Base-by-base conservation (phyloP, 495 filamentous ascomycete species). In the Talaromyces nanjingensis region DNA sequence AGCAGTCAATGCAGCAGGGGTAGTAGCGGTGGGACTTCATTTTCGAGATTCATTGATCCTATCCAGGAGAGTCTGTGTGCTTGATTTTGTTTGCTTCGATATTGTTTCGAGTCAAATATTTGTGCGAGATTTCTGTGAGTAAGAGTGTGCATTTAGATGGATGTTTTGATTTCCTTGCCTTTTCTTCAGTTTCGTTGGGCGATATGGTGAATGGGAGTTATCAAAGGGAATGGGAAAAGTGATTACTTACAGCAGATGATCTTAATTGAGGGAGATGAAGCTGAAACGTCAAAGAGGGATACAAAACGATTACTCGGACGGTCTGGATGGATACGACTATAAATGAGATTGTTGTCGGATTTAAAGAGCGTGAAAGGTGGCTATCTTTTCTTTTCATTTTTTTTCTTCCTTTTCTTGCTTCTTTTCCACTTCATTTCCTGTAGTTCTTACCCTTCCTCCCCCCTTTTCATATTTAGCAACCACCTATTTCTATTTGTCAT, bases 1-100 rank as follows among this genome's bases (percentile, higher is more conserved):
- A 59, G 24, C 31, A 59, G 56, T 37, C 56, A 59, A 37, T 59
- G 56, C 56, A 59, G 27, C 31, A 7, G 56, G 12, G 56, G 27
- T 20, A 14, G 56, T 25, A 37, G 11, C n/a, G 31, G 56, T 9
- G 56, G 27, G 5, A 37, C 6, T 4, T 59, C 56, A 6, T 59
- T 59, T 37, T 37, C 56, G 27, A 31, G 56, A 20, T 59, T 59
- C 16, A 56, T 56, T 56, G 56, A 59, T 37, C 56, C 56, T 37
- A 59, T 33, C n/a, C 56, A 59, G 14, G 56, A 59, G 31, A 59
- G 56, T 12, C 14, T 59, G 29, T 59, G 56, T 59, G 56, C 31
- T 37, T 59, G 29, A 59, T 56, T 27, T 29, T 1, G 0, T 56
- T 29, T 16, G 0, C 12, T 4, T 14, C n/a, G n/a, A n/a, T n/a